Base-by-base conservation (phyloP, 2,329 filamentous ascomycete genomes). In the Neopestalotiopsis sp. region DNA sequence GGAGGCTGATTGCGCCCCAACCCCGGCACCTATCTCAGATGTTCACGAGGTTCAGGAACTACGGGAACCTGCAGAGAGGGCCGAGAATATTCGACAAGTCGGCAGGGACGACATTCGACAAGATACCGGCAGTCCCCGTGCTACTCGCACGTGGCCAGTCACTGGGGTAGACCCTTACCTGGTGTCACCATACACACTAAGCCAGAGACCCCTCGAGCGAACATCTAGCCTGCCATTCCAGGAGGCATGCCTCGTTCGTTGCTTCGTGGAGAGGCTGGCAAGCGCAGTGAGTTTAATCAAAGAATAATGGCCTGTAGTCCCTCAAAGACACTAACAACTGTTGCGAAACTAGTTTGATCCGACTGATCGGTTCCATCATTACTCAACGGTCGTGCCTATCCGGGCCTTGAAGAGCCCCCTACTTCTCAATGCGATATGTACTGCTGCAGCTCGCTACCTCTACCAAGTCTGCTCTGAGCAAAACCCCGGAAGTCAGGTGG, bases 401-500 rank as follows among this genome's bases (percentile, higher is more conserved):
- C 57, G 57, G 24, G 24, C 57, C 1, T 13, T 30, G 57, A 59
- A 59, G 24, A 59, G 24, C 14, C 57, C 24, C 5, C 5, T 59
- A 12, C 57, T 59, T 20, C 14, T 59, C 17, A 30, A 59, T 32
- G 57, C 57, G 20, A 28, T 59, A 4, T 59, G 57, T 17, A 59
- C 30, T 28, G 57, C 30, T 17, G 57, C 57, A 32, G 57, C 57
- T 32, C 57, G 57, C 57, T 59, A 59, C 30, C 9, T 59, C 10
- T 59, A 30, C 14, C 57, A 59, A 59, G 57, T 59, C 24, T 59
- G 57, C 57, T 30, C 30, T 7, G 24, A 59, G 6, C 57, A 59
- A 10, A 7, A 28, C 30, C 57, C 57, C 10, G 57, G 30, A 30
- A 28, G 28, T 17, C 57, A 6, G 13, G 57, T 59, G 1, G 57